Base-by-base conservation (phyloP, 2,329 filamentous ascomycete species). In the Aspergillus transmontanensis region DNA sequence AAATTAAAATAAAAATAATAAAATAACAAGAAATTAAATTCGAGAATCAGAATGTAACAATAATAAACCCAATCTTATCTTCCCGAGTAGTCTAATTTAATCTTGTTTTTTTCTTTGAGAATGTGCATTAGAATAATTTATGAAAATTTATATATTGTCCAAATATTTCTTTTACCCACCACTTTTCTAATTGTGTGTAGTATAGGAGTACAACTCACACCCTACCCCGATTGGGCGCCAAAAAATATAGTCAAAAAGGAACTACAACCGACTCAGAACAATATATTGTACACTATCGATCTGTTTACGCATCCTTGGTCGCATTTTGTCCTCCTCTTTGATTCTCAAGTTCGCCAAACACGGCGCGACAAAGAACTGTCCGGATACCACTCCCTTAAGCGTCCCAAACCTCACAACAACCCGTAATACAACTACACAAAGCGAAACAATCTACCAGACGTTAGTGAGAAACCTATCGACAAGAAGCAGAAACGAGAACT, bases 291-390 rank as follows among this genome's bases (percentile, higher is more conserved):
- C 59, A 63, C 48, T 39, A 58, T 46, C 41, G n/a, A 60, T 39
- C n/a, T 30, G 43, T 68, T 68, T 54, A 72, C 30, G 61, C 72
- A 41, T 43, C 59, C 51, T 72, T 71, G 1, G 45, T 51, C 55
- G 4, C 28, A 2, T 68, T 56, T 50, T 64, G 16, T 67, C 64
- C n/a, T 69, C 64, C 21, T 21, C 21, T 11, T 54, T 51, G 3
- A 53, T 53, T 59, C 63, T 68, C 57, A 77, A 67, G 65, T 81
- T 77, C 51, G 75, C 78, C 58, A 87, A 68, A 72, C 85, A 87
- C 10, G 85, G 85, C 7, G 86, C 85, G 64, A 82, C 77, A 68
- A 87, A 85, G 32, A 89, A 64, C 23, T 81, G 73, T 1, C 85
- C 85, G 4, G 77, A 79, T 62, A 80, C 74, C 1, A 81, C 82